Evolutionary conservation across 805 yeast species (phyloP), one percentile per base, ranked within the genome.

Genomic region (Metschnikowia orientalis): DNA sequence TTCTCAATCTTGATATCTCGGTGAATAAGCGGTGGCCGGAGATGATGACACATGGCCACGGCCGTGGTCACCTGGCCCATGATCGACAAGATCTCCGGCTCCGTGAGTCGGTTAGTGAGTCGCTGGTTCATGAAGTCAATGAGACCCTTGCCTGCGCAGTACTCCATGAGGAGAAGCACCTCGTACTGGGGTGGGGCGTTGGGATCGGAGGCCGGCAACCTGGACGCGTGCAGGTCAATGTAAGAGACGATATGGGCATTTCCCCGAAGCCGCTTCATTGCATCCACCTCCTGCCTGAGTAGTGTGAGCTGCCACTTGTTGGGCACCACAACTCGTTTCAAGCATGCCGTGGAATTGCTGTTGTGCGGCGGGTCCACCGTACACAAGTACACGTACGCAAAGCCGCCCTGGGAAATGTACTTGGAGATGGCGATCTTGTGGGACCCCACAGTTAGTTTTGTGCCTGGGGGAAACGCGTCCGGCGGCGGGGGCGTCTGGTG

Each of bases 291-390:
- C 23, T 94, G 95, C 41, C 97, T 67, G 31, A 92, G 66, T 15
- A 81, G 73, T 48, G 84, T 86, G 54, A 92, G 69, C 32, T 82
- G 83, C 50, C 78, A 74, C 58, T 92, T 92, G 54, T 82, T 87
- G 4, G 97, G 97, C 3, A 92, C 98, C 19, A 81, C 81, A n/a
- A 92, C 97, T 42, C 98, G 73, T 59, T 92, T 92, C 50, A 92
- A 67, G 55, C 97, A 92, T 4, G 90, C 96, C 8, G 69, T 57
- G 35, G 57, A 59, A 30, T 69, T 57, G 12, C 75, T 77, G 10
- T 71, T 66, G 43, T 67, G 64, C 40, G 75, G 75, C 5, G 88
- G 88, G 17, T 72, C 67, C 12, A 83, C 76, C 28, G 71, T 71
- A 40, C 88, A 90, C 11, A 82, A 74, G 57, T 92, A 92, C 4